These are phyloP conservation scores for Zoysia japonica DNA, from an alignment of 176 grass and related monocot species.

Conservation along the genomic window DNA sequence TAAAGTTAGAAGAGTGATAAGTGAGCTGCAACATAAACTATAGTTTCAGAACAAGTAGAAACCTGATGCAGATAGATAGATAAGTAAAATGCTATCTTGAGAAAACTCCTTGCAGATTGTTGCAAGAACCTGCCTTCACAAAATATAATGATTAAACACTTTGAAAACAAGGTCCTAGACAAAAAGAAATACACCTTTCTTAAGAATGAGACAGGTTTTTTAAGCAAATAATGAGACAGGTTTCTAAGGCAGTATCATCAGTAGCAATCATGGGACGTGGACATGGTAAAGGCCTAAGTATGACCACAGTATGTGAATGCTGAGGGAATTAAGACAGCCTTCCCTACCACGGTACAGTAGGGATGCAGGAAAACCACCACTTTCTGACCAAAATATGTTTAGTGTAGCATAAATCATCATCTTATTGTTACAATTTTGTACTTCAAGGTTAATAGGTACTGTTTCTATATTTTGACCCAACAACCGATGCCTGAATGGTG, in stretches of 20 bases:
- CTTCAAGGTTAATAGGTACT: not conserved
- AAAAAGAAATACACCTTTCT: not conserved
- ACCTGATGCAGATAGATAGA: slow-evolving; percentile 98
- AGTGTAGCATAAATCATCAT: not conserved
- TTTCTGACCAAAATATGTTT: slow-evolving; percentile 6
- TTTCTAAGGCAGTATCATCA: not conserved
- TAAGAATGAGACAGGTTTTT: too few species aligned
- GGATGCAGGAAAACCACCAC: slow-evolving; percentile 11
- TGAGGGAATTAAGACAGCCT: not conserved
- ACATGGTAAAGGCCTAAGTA: not conserved
- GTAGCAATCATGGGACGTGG: not conserved
- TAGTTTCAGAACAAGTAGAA: slow-evolving; percentile 31
- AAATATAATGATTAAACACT: slow-evolving; percentile 8
- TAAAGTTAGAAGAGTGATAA: slow-evolving; percentile 35
- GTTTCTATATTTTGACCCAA: not conserved
- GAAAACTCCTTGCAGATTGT: slow-evolving; percentile 81
- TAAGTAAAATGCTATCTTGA: slow-evolving; percentile 80
- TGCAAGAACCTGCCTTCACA: slow-evolving; percentile 71
- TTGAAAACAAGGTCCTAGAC: slow-evolving; percentile 8
- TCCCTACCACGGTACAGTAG: slow-evolving; percentile 3
- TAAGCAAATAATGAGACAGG: not conserved
- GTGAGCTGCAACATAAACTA: slow-evolving; percentile 29
- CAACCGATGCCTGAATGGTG: not conserved
- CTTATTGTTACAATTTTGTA: slow-evolving; percentile 10
- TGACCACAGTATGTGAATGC: not conserved